Base-by-base conservation (phyloP, 768 basidiomycete species). In the Crassisporium funariophilum region DNA sequence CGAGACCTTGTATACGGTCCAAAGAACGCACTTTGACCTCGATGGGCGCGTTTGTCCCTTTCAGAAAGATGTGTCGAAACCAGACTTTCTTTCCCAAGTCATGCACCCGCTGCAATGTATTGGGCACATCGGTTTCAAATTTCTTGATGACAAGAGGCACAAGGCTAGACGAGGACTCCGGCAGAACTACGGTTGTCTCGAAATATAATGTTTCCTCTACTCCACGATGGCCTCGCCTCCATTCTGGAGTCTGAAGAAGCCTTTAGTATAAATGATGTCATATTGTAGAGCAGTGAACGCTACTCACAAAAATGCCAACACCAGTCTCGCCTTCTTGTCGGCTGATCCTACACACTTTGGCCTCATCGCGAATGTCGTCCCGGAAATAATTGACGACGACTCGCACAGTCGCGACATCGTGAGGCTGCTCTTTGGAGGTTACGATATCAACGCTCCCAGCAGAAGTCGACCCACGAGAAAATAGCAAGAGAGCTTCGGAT, bases 91-190 rank as follows among this genome's bases (percentile, higher is more conserved):
- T 52, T 17, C 50, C 52, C 12, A 79, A 58, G 9, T 70, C 56
- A 12, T 54, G 64, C 3, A 82, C 43, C 9, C 51, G 47, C 16
- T 80, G 73, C 25, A 35, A 43, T 34, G 71, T 76, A 47, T 70
- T 69, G 11, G 64, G 66, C 25, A 78, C 45, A 25, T 67, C 58
- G 4, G 78, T 79, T 46, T 71, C 65, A 20, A 82, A 67, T 4
- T 55, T 57, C 42, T 74, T 71, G 53, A 83, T 67, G 2, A 53
- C 42, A 4, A 69, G 59, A 11, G 61, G 56, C 6, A 38, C 34
- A 15, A 52, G 37, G 11, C 54, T 41, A 4, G 41, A 53, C 5
- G 59, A 56, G 12, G 57, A 15, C 25, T 50, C 58, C 6, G 76
- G 79, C 2, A 79, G 58, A 35, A 59, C 63, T 11, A 75, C 53